Conservation (phyloP, 2,329 filamentous ascomycete genomes). For the Pseudogymnoascus destructans region DNA sequence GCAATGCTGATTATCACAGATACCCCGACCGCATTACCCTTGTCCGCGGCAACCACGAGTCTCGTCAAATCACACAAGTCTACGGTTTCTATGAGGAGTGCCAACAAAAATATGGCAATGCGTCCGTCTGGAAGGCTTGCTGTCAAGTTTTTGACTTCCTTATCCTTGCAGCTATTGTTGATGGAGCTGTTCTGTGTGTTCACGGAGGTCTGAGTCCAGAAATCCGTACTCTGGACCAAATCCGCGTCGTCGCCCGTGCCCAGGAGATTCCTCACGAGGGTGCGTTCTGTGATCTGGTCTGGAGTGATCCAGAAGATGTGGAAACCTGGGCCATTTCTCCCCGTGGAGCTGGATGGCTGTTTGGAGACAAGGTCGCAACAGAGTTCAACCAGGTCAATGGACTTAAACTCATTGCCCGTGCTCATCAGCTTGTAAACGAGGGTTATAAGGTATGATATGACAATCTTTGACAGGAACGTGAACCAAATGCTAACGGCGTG, state of each 20-base stretch:
- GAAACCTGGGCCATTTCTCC: conserved; percentile 59
- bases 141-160: conserved; percentile 70
- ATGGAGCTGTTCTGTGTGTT: conserved; percentile 61
- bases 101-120: conserved; percentile 64
- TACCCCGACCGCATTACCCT: conserved; percentile 61
- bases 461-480: neutral
- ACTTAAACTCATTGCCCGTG: conserved; percentile 56
- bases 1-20: conserved; percentile 27
- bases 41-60: conserved; percentile 64
- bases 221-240: conserved; percentile 63
- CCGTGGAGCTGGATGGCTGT: conserved; percentile 45
- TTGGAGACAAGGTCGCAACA: conserved; percentile 52
- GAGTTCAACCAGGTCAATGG: conserved; percentile 71
- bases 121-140: conserved; percentile 67
- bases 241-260: conserved; percentile 58
- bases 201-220: conserved; percentile 61
- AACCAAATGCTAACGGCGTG: conserved; percentile 22
- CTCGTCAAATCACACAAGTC: conserved; percentile 64
- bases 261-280: conserved; percentile 69
- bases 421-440: conserved; percentile 65
- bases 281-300: conserved; percentile 64
- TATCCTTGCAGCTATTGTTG: conserved; percentile 59
- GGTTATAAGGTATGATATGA: conserved; percentile 47
- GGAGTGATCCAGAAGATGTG: conserved; percentile 62
- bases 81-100: conserved; percentile 73